These are phyloP conservation scores for Dendrobium chrysotoxum DNA, from an alignment of 106 monocot species.

Conservation along the genomic window DNA sequence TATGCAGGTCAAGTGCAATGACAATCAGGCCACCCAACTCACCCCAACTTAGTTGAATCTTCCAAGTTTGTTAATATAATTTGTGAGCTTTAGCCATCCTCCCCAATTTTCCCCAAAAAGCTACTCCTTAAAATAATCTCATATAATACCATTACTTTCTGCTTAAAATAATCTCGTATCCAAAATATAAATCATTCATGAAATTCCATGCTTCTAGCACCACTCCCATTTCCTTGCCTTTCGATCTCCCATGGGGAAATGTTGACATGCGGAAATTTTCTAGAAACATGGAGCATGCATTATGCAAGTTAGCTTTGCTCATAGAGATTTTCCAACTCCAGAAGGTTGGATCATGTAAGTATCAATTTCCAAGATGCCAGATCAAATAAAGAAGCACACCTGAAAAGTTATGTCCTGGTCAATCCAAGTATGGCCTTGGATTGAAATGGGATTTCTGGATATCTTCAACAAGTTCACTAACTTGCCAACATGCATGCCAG, in stretches of 20 bases:
- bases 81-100: background rate
- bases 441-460: conserved; percentile 64
- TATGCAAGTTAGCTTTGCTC: background rate
- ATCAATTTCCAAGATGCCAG: background rate
- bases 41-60: background rate
- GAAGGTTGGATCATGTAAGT: background rate
- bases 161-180: no score
- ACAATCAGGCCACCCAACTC: background rate
- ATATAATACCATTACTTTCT: no score
- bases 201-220: no score
- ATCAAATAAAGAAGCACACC: conserved; percentile 33
- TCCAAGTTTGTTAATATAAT: background rate
- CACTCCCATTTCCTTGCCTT: no score
- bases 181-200: no score
- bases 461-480: conserved; percentile 35
- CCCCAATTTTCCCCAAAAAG: no score
- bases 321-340: background rate
- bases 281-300: no score
- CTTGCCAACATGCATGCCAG: conserved; percentile 55
- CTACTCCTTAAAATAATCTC: no score
- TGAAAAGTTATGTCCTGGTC: conserved; percentile 66
- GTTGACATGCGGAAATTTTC: background rate
- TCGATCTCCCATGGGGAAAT: background rate
- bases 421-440: conserved; percentile 51
- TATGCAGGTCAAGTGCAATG: background rate